Percentiles rank a stretch among this genome's conserved stretches.
Evolutionary conservation across 192 early-diverging fungal species (phyloP).

Genomic region (Coemansia sp.): DNA sequence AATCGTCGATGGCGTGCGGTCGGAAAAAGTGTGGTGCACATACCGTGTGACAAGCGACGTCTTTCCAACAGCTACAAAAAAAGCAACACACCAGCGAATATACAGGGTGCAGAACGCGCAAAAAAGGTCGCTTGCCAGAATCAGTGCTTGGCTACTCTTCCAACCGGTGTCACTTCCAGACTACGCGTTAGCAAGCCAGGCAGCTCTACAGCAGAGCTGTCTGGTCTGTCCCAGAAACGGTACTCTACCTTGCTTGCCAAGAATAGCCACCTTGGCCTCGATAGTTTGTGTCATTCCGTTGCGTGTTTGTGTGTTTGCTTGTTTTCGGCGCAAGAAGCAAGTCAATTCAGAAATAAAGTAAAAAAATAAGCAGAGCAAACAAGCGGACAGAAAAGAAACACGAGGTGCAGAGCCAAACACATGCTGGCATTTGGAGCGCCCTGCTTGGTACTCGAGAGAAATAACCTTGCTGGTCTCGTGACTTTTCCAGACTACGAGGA

Average conservation of each 20-base stretch:
- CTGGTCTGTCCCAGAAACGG: too few relatives aligned
- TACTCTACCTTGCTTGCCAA: slow-evolving; percentile 66
- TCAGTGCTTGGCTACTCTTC: background rate
- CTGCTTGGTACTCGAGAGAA: too few relatives aligned
- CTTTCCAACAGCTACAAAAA: slow-evolving; percentile 68
- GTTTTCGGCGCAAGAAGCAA: slow-evolving; percentile 1
- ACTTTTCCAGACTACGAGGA: too few relatives aligned
- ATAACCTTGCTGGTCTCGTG: too few relatives aligned
- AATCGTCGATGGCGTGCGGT: slow-evolving; percentile 73
- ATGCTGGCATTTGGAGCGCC: too few relatives aligned
- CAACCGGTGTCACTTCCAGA: too few relatives aligned
- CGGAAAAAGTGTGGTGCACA: slow-evolving; percentile 73
- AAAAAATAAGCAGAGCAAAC: too few relatives aligned
- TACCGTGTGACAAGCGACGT: slow-evolving; percentile 77
- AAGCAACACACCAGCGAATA: too few relatives aligned
- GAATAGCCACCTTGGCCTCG: slow-evolving; percentile 75
- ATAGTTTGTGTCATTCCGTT: slow-evolving; percentile 45
- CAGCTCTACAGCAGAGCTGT: too few relatives aligned
- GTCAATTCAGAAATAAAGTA: background rate
- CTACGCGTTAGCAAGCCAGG: too few relatives aligned
- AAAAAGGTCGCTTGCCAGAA: too few relatives aligned
- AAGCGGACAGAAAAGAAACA: background rate
- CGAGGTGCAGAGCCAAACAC: background rate
- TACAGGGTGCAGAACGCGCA: too few relatives aligned
- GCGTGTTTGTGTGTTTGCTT: background rate